A percentile compares a stretch with the other conserved stretches of the same genome.
These are phyloP conservation scores for Verbena officinalis DNA, from an alignment of 257 asterid genomes.

Conservation along the genomic window DNA sequence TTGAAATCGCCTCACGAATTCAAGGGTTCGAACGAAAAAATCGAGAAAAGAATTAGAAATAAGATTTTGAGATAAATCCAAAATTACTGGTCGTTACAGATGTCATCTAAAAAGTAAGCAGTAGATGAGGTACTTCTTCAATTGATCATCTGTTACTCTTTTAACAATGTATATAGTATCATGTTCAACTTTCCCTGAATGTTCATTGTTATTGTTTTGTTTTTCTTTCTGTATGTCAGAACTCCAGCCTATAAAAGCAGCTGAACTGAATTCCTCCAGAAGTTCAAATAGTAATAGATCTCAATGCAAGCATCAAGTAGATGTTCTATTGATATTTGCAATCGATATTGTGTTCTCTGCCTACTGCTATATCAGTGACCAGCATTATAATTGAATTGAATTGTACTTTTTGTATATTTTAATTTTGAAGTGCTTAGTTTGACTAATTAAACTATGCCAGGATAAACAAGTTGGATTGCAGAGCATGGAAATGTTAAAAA, in stretches of 20 bases:
- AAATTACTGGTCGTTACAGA: no score
- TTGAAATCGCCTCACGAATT: no score
- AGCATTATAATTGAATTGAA: not conserved
- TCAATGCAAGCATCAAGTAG: slow-evolving; percentile 60
- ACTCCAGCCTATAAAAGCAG: slow-evolving; percentile 47
- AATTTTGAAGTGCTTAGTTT: slow-evolving; percentile 21
- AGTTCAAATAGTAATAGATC: slow-evolving; percentile 37
- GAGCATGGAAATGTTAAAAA: slow-evolving; percentile 86
- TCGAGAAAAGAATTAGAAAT: no score
- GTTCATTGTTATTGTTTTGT: slow-evolving; percentile 14
- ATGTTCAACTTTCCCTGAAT: not conserved
- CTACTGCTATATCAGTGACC: not conserved
- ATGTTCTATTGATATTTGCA: slow-evolving; percentile 18
- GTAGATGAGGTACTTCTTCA: slow-evolving; percentile 43
- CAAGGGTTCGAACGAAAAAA: no score
- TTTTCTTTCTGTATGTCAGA: not conserved
- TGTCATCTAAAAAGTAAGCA: slow-evolving; percentile 40
- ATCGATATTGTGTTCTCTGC: not conserved
- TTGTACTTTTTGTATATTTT: slow-evolving; percentile 1
- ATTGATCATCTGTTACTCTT: not conserved
- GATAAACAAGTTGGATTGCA: slow-evolving; percentile 62
- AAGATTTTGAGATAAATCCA: no score
- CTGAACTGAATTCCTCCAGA: slow-evolving; percentile 40
- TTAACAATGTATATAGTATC: not conserved
- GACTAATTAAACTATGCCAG: slow-evolving; percentile 44